Evolutionary conservation across 2,329 filamentous ascomycete genomes (phyloP), one percentile per base, ranked within the genome.

Genomic region (Pseudogymnoascus pannorum): DNA sequence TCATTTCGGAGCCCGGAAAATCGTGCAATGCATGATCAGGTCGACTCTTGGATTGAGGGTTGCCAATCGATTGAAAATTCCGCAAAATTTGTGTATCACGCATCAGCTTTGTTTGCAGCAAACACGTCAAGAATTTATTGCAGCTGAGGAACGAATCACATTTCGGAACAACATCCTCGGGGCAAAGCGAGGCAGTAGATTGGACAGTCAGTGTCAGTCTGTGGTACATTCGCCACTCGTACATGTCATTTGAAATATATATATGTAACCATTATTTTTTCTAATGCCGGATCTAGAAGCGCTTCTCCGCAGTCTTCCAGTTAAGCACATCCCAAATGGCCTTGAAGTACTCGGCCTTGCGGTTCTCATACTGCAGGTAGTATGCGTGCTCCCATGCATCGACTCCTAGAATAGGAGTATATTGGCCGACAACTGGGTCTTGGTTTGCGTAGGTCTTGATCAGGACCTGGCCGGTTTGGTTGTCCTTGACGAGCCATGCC

Each of bases 341-440:
- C 70, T 84, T 84, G 77, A 96, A 96, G 82, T 96, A 96, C 79
- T 96, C 92, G 62, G 88, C 92, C 86, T 96, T 96, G 76, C 91
- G 87, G 82, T 96, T 96, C 85, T 96, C 84, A 79, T 96, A 96
- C 80, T 96, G 91, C 65, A 96, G 82, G 78, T 96, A 95, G 81
- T 95, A 96, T 59, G 92, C 92, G 77, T 96, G 92, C 81, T 96
- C 92, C 92, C 92, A 96, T 60, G 92, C 92, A 78, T 97, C 92
- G 71, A 97, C 88, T 62, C 92, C 92, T 54, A 97, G 78, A 57
- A 97, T 80, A 36, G 92, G 92, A 70, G 86, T 82, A 73, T 88
- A 91, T 74, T 88, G 88, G 58, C 92, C 92, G 12, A 91, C 83
- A 29, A 97, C 89, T 24, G 92, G 89, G 75, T 96, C 91, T 79